A percentile compares a stretch with the other conserved stretches of the same genome.
Conservation (phyloP, 75 land plant species). For the Isoetes taiwanensis region DNA sequence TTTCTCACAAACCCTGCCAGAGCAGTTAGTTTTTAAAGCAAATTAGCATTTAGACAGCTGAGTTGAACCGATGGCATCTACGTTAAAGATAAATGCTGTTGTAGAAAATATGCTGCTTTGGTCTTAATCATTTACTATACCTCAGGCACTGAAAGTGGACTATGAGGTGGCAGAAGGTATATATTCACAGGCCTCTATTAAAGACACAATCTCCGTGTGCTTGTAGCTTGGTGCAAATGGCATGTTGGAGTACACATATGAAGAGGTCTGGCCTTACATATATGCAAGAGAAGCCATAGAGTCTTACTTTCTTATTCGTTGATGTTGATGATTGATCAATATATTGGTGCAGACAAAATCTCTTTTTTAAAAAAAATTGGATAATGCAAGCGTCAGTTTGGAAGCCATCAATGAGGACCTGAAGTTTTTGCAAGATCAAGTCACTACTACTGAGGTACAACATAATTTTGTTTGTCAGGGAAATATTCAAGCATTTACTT, state of each 20-base stretch:
- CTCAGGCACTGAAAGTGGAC: constrained; percentile 69
- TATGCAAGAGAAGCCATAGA: no score
- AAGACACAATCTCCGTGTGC: constrained; percentile 71
- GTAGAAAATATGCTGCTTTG: no score
- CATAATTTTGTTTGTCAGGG: background rate
- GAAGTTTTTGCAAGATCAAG: constrained; percentile 91
- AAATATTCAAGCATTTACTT: no score
- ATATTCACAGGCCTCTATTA: constrained; percentile 70
- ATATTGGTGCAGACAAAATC: constrained; percentile 46
- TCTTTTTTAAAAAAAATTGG: constrained; percentile 74
- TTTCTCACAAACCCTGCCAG: no score
- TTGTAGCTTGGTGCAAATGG: constrained; percentile 99
- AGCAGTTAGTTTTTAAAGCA: no score
- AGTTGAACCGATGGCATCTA: no score
- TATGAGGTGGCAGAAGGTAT: constrained; percentile 98
- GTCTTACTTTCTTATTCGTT: no score
- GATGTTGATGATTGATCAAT: no score
- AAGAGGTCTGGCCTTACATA: constrained; percentile 75
- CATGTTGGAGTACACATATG: constrained; percentile 91
- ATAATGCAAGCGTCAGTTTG: constrained; percentile 83
- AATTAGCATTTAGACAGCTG: no score
- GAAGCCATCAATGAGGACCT: constrained; percentile 77
- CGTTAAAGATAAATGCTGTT: no score
- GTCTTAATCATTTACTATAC: no score
- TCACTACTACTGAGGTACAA: constrained; percentile 82